Evolutionary conservation across 225 moss, liverwort and hornwort species (phyloP).

Genomic region (Pseudoscleropodium purum): DNA sequence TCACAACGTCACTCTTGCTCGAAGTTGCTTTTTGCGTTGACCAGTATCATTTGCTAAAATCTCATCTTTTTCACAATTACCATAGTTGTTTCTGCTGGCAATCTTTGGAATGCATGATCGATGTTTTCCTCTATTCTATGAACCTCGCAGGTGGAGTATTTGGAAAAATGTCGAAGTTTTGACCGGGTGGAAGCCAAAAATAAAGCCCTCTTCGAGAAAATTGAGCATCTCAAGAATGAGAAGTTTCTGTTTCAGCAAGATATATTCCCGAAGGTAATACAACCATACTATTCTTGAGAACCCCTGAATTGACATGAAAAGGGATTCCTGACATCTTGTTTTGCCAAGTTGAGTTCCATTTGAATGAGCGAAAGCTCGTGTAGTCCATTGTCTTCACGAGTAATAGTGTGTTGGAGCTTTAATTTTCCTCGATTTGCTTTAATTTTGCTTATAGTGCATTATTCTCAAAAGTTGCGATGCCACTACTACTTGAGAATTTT

Average conservation of each 20-base stretch:
- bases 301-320: background rate
- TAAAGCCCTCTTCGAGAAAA: constrained; percentile 17
- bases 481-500: background rate
- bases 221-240: constrained; percentile 31
- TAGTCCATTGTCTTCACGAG: background rate
- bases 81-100: background rate
- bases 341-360: background rate
- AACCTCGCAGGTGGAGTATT: constrained; percentile 30
- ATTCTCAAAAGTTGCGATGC: background rate
- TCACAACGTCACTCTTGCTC: background rate
- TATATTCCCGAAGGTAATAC: constrained; percentile 44
- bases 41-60: background rate
- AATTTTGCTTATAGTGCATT: background rate
- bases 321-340: background rate
- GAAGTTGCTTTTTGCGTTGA: background rate
- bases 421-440: background rate
- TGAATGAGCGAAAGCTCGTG: background rate
- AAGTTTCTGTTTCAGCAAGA: constrained; percentile 49
- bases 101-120: background rate
- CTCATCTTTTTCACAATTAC: background rate
- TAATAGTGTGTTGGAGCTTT: background rate
- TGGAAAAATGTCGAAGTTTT: constrained; percentile 40
- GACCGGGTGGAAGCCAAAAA: constrained; percentile 31
- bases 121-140: background rate
- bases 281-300: background rate